Base-by-base conservation (phyloP, 768 basidiomycete species). In the Boletus sp. region DNA sequence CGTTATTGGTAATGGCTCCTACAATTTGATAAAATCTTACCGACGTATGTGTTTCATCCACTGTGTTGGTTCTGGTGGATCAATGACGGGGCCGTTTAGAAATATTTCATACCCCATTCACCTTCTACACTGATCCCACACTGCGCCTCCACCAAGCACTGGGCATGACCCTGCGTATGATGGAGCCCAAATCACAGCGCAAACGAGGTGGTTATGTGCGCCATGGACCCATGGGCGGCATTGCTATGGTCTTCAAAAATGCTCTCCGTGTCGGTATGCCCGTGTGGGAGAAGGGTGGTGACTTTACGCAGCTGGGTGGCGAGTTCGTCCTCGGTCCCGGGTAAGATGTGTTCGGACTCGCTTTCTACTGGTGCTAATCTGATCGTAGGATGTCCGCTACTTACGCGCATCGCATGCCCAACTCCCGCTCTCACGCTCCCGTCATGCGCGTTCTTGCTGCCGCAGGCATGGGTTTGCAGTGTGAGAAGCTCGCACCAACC, bases 351-450 rank as follows among this genome's bases (percentile, higher is more conserved):
- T 76, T 73, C 47, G 15, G 14, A 23, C n/a, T 38, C 42, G 40
- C n/a, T 40, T 46, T 42, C n/a, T 37, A 11, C 34, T 9, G 15
- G 4, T 34, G 19, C 47, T 54, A 30, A 61, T 19, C 50, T 6
- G 56, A 50, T 47, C 33, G 29, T 57, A 87, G 90, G 8, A 67
- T 88, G 59, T 78, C 75, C 10, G 89, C 86, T 60, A 72, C 79
- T 7, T 96, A 81, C 65, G 87, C 90, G 0, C 92, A 94, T 72
- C 84, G 93, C 7, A 97, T 97, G 93, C 84, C 80, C 43, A 83
- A 74, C 14, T 77, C 89, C 2, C 80, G 84, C 41, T 82, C 81
- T 5, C 93, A 97, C 60, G 83, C 84, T 0, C 83, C 89, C 1
- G 85, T 96, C 48, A 67, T 75, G 47, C 81, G 81, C 32, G 83